Base-by-base conservation (phyloP, 2,329 filamentous ascomycete genomes). In the Penicillium sp. region DNA sequence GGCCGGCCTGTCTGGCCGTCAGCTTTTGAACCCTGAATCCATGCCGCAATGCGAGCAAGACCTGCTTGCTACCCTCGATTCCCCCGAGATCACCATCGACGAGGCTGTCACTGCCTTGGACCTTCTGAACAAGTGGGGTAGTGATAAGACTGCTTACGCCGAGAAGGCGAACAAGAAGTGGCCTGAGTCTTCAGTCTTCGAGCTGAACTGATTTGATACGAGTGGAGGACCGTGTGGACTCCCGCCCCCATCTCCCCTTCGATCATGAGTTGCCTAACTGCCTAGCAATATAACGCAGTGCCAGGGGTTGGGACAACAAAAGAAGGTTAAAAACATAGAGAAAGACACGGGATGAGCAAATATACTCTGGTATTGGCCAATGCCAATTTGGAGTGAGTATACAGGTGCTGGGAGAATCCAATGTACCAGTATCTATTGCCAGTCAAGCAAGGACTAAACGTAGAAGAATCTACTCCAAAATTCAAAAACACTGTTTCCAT, bases 1-100 rank as follows among this genome's bases (percentile, higher is more conserved):
- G 54, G 82, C 87, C 2, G 86, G 81, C 36, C 81, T 90, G 53
- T 82, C 82, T 55, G 81, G 82, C 25, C 83, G 84, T 60, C 81
- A 81, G 58, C 65, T 85, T 1, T 75, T 92, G 19, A 83, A 85
- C 38, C 74, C 79, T 13, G 82, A 81, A 44, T 81, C 84, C 34
- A 79, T 82, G 67, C 67, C 77, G 2, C 78, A 82, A 66, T 81
- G 78, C 56, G 88, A 89, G 67, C 82, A 86, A 70, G 83, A 86
- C 38, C 74, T 92, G n/a, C 67, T 79, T n/a, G 78, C 78, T n/a
- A 77, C 84, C 10, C 72, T 90, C 13, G 79, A 83, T 27, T 67
- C 83, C 7, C 72, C 81, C 5, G 74, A 68, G 13, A 76, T 82
- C 40, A 81, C 80, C 7, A 75, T 86, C 27, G 78, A 82, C 41